Evolutionary conservation across 164 flowering plant genomes (phyloP), one percentile per base, ranked within the genome.

Genomic region (Vitis riparia): DNA sequence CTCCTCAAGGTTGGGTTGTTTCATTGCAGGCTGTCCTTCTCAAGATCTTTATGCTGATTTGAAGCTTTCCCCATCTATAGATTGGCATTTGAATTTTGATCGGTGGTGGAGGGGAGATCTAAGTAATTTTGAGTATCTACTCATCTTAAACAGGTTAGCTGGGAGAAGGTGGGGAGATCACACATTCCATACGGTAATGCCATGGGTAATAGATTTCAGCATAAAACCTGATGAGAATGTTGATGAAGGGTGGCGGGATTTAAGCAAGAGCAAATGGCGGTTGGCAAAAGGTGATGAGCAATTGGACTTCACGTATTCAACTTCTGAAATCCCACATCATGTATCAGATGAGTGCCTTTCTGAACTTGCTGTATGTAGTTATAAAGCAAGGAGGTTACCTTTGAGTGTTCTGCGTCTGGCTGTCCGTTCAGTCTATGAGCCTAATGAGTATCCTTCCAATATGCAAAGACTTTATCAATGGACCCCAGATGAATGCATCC

Each of bases 401-500:
- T 75, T 95, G 78, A 90, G 88, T 79, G 81, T 95, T 60, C 75
- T 95, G 63, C 88, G 97, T 27, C 74, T 68, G 73, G 94, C 98
- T 71, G 99, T 95, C 70, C 97, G 97, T 64, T 91, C 98, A 47
- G 97, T 93, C 53, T 95, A 95, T 78, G 99, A 95, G 82, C 99
- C 99, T 51, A 95, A 95, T 72, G 99, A 95, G 77, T 95, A 95
- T 77, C 99, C 98, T 65, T 89, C 98, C 30, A 88, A 79, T 56
- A 95, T 95, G 98, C 96, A 90, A 82, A 89, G 99, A 70, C 91
- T 95, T 55, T 95, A 92, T 73, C 96, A 95, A 53, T 93, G 98
- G 99, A 93, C 98, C 51, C 98, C 99, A 76, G 99, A 95, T 79
- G 99, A 95, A 76, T 95, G 98, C 83, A 93, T 95, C 71, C 99